Conservation (phyloP, 1,284 basidiomycete genomes). For the Melampsora larici-populina region DNA sequence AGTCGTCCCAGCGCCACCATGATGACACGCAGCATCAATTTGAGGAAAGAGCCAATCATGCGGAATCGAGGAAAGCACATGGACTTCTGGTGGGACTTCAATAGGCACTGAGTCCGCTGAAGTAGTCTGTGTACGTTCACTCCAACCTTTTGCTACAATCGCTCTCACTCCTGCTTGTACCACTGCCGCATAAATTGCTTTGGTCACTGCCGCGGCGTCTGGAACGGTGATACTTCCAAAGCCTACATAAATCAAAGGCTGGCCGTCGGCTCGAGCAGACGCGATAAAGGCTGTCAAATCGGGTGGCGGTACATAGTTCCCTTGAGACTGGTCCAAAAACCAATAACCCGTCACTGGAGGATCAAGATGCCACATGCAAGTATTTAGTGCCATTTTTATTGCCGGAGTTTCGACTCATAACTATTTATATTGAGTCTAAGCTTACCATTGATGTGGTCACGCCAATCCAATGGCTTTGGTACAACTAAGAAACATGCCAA, state of each 20-base stretch:
- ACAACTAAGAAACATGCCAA: conserved; percentile 58
- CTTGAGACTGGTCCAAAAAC: conserved; percentile 83
- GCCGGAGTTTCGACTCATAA: conserved; percentile 2
- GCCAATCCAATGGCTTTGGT: conserved; percentile 91
- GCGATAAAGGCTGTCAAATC: conserved; percentile 79
- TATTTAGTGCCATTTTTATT: no score
- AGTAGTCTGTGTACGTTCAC: conserved; percentile 44
- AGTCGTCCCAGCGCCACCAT: conserved; percentile 84
- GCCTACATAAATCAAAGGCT: conserved; percentile 95
- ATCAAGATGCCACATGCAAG: background rate
- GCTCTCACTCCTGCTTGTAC: conserved; percentile 49
- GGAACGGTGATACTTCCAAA: conserved; percentile 65
- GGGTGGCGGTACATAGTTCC: conserved; percentile 77
- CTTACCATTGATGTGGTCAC: conserved; percentile 76
- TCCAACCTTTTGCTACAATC: conserved; percentile 53
- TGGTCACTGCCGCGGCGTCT: conserved; percentile 32
- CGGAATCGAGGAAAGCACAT: conserved; percentile 50
- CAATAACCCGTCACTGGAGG: conserved; percentile 68
- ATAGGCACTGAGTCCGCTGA: conserved; percentile 33
- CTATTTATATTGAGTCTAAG: conserved; percentile 45
- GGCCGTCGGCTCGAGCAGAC: conserved; percentile 66
- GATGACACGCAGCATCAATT: conserved; percentile 52
- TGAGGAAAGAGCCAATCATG: conserved; percentile 52
- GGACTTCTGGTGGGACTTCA: conserved; percentile 44
- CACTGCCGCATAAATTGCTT: conserved; percentile 47